Percentiles rank a stretch among this genome's conserved stretches.
Conservation (phyloP, 768 basidiomycete genomes). For the Suillus weaverae region DNA sequence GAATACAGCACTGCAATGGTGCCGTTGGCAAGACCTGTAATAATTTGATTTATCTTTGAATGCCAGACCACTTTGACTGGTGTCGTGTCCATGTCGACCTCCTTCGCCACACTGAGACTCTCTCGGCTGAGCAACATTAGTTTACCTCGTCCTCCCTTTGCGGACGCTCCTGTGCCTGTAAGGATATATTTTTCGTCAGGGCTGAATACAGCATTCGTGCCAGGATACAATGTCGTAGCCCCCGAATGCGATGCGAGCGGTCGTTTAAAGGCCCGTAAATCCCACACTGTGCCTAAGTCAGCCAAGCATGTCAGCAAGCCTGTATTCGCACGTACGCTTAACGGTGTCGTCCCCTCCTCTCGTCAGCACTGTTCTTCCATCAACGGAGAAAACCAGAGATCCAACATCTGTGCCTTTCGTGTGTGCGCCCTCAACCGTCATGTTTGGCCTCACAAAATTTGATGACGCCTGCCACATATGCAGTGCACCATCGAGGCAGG, state of each 20-base stretch:
- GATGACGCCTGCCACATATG: constrained; percentile 92
- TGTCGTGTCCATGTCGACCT: constrained; percentile 67
- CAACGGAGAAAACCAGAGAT: constrained; percentile 84
- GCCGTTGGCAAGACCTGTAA: constrained; percentile 86
- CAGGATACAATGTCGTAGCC: constrained; percentile 79
- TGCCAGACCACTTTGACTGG: constrained; percentile 96
- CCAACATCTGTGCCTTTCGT: constrained; percentile 84
- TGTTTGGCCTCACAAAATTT: constrained; percentile 90
- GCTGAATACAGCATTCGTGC: constrained; percentile 93
- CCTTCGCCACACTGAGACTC: constrained; percentile 66
- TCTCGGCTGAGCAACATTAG: constrained; percentile 75
- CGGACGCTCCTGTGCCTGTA: constrained; percentile 73
- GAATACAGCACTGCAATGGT: constrained; percentile 91
- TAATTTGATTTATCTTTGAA: constrained; percentile 94
- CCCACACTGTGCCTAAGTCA: constrained; percentile 72
- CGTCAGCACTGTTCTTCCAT: constrained; percentile 81
- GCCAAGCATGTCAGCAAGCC: neutral
- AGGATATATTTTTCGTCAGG: constrained; percentile 90
- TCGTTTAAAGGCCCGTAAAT: constrained; percentile 86
- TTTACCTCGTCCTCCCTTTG: constrained; percentile 68
- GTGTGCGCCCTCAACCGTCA: constrained; percentile 86
- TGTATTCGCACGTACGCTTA: constrained; percentile 68
- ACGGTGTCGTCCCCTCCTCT: constrained; percentile 95
- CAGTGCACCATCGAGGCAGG: constrained; percentile 87
- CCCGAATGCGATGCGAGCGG: constrained; percentile 69